Evolutionary conservation across 352 stramenopile genomes (phyloP).

Genomic region (Phytophthora citrophthora): DNA sequence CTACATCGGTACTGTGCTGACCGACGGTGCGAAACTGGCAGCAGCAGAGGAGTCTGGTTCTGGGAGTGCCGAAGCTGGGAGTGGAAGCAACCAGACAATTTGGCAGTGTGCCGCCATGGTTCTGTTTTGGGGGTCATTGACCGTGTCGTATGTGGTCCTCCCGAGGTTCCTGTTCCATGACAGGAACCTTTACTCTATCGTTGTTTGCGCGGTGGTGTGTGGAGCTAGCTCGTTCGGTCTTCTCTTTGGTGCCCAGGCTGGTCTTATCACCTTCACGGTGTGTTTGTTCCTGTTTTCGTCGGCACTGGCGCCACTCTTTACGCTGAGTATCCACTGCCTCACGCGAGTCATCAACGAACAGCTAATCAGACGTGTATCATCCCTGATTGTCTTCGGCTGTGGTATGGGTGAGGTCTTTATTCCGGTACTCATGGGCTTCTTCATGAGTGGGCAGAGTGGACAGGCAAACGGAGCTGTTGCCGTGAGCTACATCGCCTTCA

Average conservation of each 20-base stretch:
- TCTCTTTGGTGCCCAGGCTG: slow-evolving; percentile 64
- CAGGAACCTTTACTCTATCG: slow-evolving; percentile 81
- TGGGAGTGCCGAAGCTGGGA: slow-evolving; percentile 17
- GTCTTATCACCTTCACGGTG: slow-evolving; percentile 56
- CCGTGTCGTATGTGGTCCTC: slow-evolving; percentile 78
- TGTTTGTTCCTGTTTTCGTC: slow-evolving; percentile 70
- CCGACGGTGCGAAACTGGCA: slow-evolving; percentile 21
- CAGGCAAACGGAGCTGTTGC: slow-evolving; percentile 74
- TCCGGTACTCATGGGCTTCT: slow-evolving; percentile 87
- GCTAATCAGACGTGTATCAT: slow-evolving; percentile 79
- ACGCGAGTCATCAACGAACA: slow-evolving; percentile 84
- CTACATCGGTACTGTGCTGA: slow-evolving; percentile 73
- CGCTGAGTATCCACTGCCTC: slow-evolving; percentile 82
- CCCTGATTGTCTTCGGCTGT: slow-evolving; percentile 85
- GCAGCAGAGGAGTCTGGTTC: slow-evolving; percentile 14
- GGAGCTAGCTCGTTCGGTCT: slow-evolving; percentile 72
- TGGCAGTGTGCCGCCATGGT: slow-evolving; percentile 76
- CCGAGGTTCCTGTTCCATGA: slow-evolving; percentile 80
- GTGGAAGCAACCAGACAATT: slow-evolving; percentile 38
- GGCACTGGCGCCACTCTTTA: slow-evolving; percentile 80
- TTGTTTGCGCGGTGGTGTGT: slow-evolving; percentile 69
- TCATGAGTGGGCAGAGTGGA: slow-evolving; percentile 84
- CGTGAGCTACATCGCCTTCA: slow-evolving; percentile 84
- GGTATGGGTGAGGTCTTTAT: slow-evolving; percentile 87
- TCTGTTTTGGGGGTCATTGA: slow-evolving; percentile 76